phyloP scores from a whole-genome alignment of 73 alveolate genomes.

The Durusdinium trenchii region DNA sequence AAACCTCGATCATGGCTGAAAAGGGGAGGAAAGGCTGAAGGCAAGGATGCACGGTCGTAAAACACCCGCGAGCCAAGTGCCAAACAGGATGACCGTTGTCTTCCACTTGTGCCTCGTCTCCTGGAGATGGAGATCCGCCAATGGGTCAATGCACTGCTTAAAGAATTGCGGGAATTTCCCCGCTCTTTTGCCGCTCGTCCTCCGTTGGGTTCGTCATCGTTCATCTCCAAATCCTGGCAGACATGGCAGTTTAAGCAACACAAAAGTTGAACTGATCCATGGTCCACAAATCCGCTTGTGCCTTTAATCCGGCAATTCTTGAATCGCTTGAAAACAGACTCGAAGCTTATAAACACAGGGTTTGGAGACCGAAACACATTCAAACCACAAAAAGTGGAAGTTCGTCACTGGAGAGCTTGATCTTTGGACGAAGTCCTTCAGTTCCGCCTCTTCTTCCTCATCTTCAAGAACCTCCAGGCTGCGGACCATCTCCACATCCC shows the following conservation, averaged over 20 bases:
- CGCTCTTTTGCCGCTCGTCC: background rate
- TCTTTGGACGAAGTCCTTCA: background rate
- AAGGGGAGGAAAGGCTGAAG: background rate
- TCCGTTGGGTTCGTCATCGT: background rate
- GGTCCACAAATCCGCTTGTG: too few species aligned
- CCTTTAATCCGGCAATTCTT: background rate
- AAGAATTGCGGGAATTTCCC: background rate
- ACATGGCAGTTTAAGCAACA: background rate
- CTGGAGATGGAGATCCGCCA: background rate
- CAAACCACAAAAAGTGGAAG: background rate
- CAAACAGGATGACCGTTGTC: slow-evolving; percentile 33
- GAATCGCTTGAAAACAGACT: background rate
- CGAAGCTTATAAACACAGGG: background rate
- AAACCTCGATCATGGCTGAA: background rate
- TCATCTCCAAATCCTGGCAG: slow-evolving; percentile 36
- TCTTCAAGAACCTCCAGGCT: slow-evolving; percentile 32
- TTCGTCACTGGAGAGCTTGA: background rate
- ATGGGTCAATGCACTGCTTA: background rate
- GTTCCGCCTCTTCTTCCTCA: slow-evolving; percentile 65
- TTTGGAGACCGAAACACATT: background rate
- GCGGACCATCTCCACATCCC: background rate
- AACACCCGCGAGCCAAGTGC: background rate
- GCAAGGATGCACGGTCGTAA: background rate
- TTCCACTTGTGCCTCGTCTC: background rate
- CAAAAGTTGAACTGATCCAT: too few species aligned